Percentiles rank a stretch among this genome's conserved stretches.
Conservation (phyloP, 176 grass and related monocot genomes). For the Carex pumila region DNA sequence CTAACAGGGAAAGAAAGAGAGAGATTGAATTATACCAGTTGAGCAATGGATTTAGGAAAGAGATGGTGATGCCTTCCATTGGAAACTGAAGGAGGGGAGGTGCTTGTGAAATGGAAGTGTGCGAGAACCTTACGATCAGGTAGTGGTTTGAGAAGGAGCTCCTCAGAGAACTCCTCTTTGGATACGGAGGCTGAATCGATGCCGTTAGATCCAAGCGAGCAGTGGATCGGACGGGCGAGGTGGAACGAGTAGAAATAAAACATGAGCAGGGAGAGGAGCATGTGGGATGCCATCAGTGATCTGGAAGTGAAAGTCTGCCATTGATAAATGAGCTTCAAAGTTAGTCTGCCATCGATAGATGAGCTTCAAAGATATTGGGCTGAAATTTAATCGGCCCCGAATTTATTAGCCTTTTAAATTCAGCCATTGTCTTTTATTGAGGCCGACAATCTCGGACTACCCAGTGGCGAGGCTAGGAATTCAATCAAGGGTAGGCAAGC, state of each 20-base stretch:
- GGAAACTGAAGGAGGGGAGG: constrained; percentile 32
- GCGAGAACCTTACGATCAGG: constrained; percentile 71
- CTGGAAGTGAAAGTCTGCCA: background rate
- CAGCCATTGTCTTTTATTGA: no score
- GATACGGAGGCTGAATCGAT: background rate
- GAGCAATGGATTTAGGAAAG: constrained; percentile 88
- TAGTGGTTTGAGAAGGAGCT: constrained; percentile 75
- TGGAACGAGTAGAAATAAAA: constrained; percentile 4
- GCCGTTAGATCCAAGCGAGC: background rate
- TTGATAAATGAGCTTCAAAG: no score
- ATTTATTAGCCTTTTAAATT: no score
- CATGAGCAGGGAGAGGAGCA: background rate
- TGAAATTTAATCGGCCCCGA: no score
- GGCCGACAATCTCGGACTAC: no score
- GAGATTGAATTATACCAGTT: constrained; percentile 45
- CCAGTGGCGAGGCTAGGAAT: no score
- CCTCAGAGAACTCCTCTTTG: constrained; percentile 65
- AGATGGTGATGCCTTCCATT: constrained; percentile 52
- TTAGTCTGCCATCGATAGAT: background rate
- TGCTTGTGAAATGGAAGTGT: constrained; percentile 82
- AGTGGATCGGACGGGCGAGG: background rate
- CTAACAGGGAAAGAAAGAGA: background rate
- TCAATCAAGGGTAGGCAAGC: no score
- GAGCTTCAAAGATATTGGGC: no score
- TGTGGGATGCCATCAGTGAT: constrained; percentile 27